A percentile compares a stretch with the other conserved stretches of the same genome.
Evolutionary conservation across 108 stramenopile genomes (phyloP).

Genomic region (Skeletonema menzelii): DNA sequence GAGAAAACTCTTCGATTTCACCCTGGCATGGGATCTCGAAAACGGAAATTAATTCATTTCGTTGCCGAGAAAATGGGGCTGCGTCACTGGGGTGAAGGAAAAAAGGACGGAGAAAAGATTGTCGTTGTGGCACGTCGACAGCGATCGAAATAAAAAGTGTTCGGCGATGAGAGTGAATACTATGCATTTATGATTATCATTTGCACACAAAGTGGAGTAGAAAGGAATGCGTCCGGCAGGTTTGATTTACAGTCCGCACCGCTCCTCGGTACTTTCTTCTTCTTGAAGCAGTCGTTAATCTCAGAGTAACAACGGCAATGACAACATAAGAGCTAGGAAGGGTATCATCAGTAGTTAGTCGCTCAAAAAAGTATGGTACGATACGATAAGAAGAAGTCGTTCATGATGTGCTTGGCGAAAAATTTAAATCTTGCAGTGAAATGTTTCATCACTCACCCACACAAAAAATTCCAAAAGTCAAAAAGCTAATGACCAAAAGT

Average conservation of each 20-base stretch:
- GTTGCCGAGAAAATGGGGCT: conserved; percentile 59
- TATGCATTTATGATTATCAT: background rate
- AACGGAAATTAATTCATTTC: conserved; percentile 69
- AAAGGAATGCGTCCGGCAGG: too few relatives aligned
- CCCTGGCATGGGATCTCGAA: conserved; percentile 56
- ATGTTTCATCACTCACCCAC: too few relatives aligned
- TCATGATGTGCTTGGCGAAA: too few relatives aligned
- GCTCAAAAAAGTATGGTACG: too few relatives aligned
- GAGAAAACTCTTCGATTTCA: conserved; percentile 31
- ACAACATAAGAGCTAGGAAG: background rate
- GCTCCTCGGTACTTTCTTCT: background rate
- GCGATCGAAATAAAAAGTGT: background rate
- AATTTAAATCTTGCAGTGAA: too few relatives aligned
- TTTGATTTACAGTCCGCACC: background rate
- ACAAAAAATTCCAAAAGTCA: too few relatives aligned
- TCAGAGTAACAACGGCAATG: background rate
- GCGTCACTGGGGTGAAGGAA: conserved; percentile 64
- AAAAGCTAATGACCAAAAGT: background rate
- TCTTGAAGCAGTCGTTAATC: background rate
- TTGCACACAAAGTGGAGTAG: too few relatives aligned
- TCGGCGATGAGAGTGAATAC: background rate
- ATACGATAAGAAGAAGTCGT: too few relatives aligned
- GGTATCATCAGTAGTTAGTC: too few relatives aligned
- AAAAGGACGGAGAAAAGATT: conserved; percentile 62
- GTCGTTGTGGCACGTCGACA: conserved; percentile 53